Evolutionary conservation across 352 stramenopile genomes (phyloP).

Genomic region (Globisporangium orthogonon): DNA sequence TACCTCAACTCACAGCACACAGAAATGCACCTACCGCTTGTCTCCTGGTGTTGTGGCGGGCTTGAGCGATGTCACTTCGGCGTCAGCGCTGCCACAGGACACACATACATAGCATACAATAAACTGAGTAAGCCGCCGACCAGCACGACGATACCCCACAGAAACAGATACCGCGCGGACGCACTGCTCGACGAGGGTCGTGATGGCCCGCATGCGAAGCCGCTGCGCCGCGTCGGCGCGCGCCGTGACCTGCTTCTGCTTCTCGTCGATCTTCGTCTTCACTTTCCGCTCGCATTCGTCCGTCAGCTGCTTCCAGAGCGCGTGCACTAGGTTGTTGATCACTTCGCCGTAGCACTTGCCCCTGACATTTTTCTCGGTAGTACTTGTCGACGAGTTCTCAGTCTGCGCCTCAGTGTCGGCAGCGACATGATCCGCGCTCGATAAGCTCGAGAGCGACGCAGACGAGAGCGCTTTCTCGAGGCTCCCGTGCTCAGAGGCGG

Average conservation of each 20-base stretch:
- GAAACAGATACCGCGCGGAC: constrained; percentile 6
- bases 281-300: constrained; percentile 48
- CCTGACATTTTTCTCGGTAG: not conserved
- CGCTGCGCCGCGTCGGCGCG: constrained; percentile 53
- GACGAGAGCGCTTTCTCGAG: constrained; percentile 6
- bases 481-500: not conserved
- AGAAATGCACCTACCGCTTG: not conserved
- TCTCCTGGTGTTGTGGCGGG: constrained; percentile 16
- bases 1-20: no score
- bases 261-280: constrained; percentile 72
- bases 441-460: not conserved
- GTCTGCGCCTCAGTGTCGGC: not conserved
- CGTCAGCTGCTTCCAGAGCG: constrained; percentile 52
- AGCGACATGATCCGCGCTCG: not conserved
- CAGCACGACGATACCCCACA: not conserved
- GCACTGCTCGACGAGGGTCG: constrained; percentile 59
- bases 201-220: constrained; percentile 51
- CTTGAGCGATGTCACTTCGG: constrained; percentile 42
- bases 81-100: constrained; percentile 24
- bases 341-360: constrained; percentile 61
- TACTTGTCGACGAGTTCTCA: not conserved
- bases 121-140: not conserved
- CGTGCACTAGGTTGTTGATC: constrained; percentile 66
- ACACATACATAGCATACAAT: not conserved
- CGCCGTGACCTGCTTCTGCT: constrained; percentile 58